Base-by-base conservation (phyloP, 2,329 filamentous ascomycete genomes). In the Alternaria longipes region DNA sequence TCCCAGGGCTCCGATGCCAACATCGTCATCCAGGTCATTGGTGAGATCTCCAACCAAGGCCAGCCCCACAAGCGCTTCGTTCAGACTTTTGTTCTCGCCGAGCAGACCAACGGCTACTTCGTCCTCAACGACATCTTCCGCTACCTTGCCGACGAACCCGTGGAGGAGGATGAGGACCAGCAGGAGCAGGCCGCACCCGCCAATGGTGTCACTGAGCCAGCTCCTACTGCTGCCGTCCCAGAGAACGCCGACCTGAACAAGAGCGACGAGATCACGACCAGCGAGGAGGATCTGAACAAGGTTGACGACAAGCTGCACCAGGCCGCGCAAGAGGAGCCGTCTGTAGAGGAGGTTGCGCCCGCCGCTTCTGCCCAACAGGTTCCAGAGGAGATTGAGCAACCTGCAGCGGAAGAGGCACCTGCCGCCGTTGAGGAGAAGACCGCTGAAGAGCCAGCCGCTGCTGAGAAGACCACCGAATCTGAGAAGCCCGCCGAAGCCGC, bases 101-200 rank as follows among this genome's bases (percentile, higher is more conserved):
- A 94, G 80, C 95, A 99, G 83, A 93, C 93, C 51, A 97, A 94
- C 59, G 95, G 95, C 66, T 99, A 98, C 85, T 99, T 97, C 73
- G 94, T 99, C 34, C 87, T 99, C 72, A 99, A 99, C 81, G 95
- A 99, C 77, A 97, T 99, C 78, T 93, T 98, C 84, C 88, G 95
- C 72, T 98, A 96, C 81, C 89, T 99, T 68, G 89, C 90, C 67
- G 92, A 95, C 64, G 91, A 94, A 72, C 86, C 86, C 42, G 38
- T 41, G 18, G 93, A 97, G 63, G 92, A 88, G 70, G 85, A 88
- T 49, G 81, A 84, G 46, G 80, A 82, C 79, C 64, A 69, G 12
- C 72, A 78, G 59, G 71, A 79, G 18, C 74, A 74, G 34, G 61
- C 69, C 36, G 72, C 74, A 41, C 70, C 75, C 12, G 71, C 77